A percentile compares a stretch with the other conserved stretches of the same genome.
Conservation (phyloP, 805 yeast genomes). For the Zygoascus ofunaensis region DNA sequence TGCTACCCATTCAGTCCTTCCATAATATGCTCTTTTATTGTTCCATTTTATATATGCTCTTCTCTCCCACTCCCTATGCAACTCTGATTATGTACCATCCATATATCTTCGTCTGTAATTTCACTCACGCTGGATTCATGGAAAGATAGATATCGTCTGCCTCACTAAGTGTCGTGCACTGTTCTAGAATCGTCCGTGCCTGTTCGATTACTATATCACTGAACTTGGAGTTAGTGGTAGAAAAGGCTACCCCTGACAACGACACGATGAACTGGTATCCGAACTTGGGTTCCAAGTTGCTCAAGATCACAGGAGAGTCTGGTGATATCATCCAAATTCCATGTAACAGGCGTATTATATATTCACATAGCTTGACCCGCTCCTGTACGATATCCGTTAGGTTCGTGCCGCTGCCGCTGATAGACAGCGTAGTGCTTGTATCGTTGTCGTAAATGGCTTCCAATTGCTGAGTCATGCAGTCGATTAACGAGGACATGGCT, state of each 20-base stretch:
- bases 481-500: neutral
- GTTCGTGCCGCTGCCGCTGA: neutral
- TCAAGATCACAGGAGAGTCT: conserved; percentile 5
- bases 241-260: conserved; percentile 23
- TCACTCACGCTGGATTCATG: conserved; percentile 30
- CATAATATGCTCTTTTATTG: no score
- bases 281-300: conserved; percentile 8
- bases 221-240: conserved; percentile 32
- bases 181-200: conserved; percentile 61
- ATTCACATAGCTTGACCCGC: neutral
- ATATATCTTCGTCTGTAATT: neutral
- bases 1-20: no score
- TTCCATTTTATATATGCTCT: no score
- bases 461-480: neutral
- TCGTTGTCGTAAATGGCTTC: neutral
- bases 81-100: no score
- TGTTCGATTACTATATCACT: conserved; percentile 55
- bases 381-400: neutral
- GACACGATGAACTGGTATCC: conserved; percentile 19
- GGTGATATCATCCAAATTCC: conserved; percentile 11
- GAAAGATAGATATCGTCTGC: conserved; percentile 65
- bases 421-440: neutral
- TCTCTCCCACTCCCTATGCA: neutral
- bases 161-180: conserved; percentile 63
- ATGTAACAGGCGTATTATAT: conserved; percentile 11